These are phyloP conservation scores for Aquilaria sinensis DNA, from an alignment of 345 rosid genomes.

Conservation along the genomic window DNA sequence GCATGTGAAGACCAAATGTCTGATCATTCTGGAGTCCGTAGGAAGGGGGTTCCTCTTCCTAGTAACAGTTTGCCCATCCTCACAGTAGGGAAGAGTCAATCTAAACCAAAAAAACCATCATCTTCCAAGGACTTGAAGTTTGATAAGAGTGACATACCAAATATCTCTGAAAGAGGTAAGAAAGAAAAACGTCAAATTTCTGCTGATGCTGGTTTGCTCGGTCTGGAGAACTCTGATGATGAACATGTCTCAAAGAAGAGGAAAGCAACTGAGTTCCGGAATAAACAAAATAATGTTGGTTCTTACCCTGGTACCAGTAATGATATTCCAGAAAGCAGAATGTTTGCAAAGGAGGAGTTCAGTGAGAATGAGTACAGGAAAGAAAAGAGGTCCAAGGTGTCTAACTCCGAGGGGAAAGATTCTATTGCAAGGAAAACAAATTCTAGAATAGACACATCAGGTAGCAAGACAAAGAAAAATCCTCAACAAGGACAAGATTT, in stretches of 20 bases:
- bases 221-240: slow-evolving; percentile 33
- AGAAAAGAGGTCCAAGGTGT: slow-evolving; percentile 52
- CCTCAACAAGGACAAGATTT: slow-evolving; percentile 28
- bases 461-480: slow-evolving; percentile 29
- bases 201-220: slow-evolving; percentile 38
- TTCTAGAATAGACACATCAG: slow-evolving; percentile 47
- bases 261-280: slow-evolving; percentile 45
- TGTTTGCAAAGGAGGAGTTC: slow-evolving; percentile 34
- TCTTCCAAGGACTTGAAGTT: slow-evolving; percentile 31
- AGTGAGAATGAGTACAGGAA: slow-evolving; percentile 48
- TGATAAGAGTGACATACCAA: slow-evolving; percentile 31
- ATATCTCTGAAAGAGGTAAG: slow-evolving; percentile 32
- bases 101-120: slow-evolving; percentile 28
- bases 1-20: slow-evolving; percentile 41
- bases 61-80: slow-evolving; percentile 40
- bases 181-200: slow-evolving; percentile 32
- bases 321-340: slow-evolving; percentile 26
- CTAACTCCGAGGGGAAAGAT: slow-evolving; percentile 55
- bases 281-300: slow-evolving; percentile 24
- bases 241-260: slow-evolving; percentile 45
- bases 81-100: slow-evolving; percentile 39
- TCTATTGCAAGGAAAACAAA: slow-evolving; percentile 46
- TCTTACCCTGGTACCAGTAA: slow-evolving; percentile 20
- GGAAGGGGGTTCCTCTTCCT: slow-evolving; percentile 39
- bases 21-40: slow-evolving; percentile 30